Base-by-base conservation (phyloP, 139 green algal species). In the Ostreobium quekettii region DNA sequence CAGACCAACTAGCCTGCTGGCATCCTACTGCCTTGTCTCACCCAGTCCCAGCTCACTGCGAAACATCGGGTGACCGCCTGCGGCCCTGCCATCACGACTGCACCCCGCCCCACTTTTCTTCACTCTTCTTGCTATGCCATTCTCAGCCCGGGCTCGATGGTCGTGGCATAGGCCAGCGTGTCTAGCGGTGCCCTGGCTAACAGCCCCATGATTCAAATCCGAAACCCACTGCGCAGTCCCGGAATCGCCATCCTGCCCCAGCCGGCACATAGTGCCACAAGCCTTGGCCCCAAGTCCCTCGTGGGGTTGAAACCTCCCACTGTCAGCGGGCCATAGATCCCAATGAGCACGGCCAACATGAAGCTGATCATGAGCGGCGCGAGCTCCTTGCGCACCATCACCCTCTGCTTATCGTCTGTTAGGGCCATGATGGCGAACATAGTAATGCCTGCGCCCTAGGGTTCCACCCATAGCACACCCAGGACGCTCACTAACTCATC, bases 251-350 rank as follows among this genome's bases (percentile, higher is more conserved):
- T 15, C 11, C 8, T 42, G 24, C 56, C 56, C 56, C 56, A 64
- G 8, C 56, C 56, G 8, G 56, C 56, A 11, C 8, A 24, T 15
- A 15, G 8, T 24, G 56, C 56, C 22, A 33, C 56, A 32, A 64
- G 11, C 26, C 56, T 32, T 11, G 56, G 56, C 56, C 56, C 56
- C 24, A 64, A 64, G 26, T 64, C 56, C 26, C 56, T 8, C 11
- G 56, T 15, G 29, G 56, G 56, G 29, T 64, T 64, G 8, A 8
- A 64, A 11, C 56, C 56, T 24, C 8, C 56, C 56, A 28, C 8
- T 19, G 56, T 64, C 56, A 64, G 56, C 26, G 56, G 56, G 29
- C 8, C 56, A 35, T 64, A 64, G 24, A 64, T 8, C 26, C 8
- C 26, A 15, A 64, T 64, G 24, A 64, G 56, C 22, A 64, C 56